Base-by-base conservation (phyloP, 495 filamentous ascomycete species). In the Aspergillus campestris region DNA sequence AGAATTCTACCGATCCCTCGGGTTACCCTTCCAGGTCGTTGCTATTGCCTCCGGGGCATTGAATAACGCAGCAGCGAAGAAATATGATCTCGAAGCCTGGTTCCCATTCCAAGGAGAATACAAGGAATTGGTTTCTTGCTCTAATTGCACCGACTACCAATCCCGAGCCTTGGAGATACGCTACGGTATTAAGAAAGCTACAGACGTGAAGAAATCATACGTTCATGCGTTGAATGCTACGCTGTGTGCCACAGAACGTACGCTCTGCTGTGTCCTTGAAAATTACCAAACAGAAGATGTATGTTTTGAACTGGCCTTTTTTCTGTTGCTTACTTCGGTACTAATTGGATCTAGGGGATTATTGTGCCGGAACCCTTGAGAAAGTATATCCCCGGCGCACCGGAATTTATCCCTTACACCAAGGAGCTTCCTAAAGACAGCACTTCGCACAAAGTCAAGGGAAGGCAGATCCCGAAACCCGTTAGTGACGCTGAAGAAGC, bases 51-150 rank as follows among this genome's bases (percentile, higher is more conserved):
- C 89, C 10, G 91, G 94, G 8, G 91, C 91, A 0, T 70, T 96
- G 57, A 97, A 94, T 68, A 94, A 95, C 51, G 89, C 88, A 0
- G 92, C 94, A 6, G 67, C 87, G 6, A 95, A 94, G 74, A 98
- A 98, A 61, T 94, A 83, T 60, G 92, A 98, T 56, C 77, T 97
- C 11, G 92, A 98, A 62, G 94, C 94, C 2, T 95, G 89, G 87
- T 97, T 97, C 67, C 94, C 90, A 15, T 89, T 87, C 77, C 87
- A 91, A 53, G 82, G 86, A 49, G 94, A 97, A 63, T 97, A 95
- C 77, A 98, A 97, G 68, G 89, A 95, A 64, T 76, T 96, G 10
- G 91, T 98, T 34, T 94, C 88, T 18, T 94, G 88, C 73, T 89
- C 84, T 45, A 96, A 95, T 67, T 96, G 90, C 72, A 92, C 87